Percentiles rank a stretch among this genome's conserved stretches.
phyloP scores from a whole-genome alignment of 1,284 basidiomycete genomes.

The Schizophyllum amplum region DNA sequence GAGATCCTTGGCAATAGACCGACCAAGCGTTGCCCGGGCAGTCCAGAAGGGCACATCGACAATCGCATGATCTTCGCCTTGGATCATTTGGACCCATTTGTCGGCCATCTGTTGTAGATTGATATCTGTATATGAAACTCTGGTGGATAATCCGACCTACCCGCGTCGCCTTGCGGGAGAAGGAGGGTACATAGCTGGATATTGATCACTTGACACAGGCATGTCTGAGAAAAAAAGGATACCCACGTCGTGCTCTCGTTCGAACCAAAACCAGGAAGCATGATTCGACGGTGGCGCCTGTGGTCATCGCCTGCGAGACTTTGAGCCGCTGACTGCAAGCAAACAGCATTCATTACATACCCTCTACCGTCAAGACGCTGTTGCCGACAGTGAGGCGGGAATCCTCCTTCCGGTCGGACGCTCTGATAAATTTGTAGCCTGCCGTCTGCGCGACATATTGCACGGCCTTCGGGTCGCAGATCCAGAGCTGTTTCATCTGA shows the following conservation, averaged over 20 bases:
- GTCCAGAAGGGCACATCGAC: neutral
- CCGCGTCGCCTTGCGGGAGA: slow-evolving; percentile 23
- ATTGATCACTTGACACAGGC: slow-evolving; percentile 20
- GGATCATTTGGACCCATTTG: neutral
- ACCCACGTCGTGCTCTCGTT: slow-evolving; percentile 25
- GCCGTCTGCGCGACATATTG: slow-evolving; percentile 33
- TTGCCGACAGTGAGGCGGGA: slow-evolving; percentile 19
- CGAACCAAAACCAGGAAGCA: slow-evolving; percentile 28
- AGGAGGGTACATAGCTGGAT: slow-evolving; percentile 20
- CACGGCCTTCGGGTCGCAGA: slow-evolving; percentile 34
- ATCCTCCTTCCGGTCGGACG: slow-evolving; percentile 23
- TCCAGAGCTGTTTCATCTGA: slow-evolving; percentile 30
- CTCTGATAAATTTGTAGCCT: slow-evolving; percentile 29
- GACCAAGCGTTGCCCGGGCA: neutral
- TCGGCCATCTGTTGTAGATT: neutral
- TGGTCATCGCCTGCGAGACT: slow-evolving; percentile 22
- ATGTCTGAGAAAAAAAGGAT: slow-evolving; percentile 22
- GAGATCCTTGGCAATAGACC: neutral
- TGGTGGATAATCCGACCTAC: slow-evolving; percentile 11
- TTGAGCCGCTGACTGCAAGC: too few species aligned
- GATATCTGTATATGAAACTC: neutral
- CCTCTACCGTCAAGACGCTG: slow-evolving; percentile 13
- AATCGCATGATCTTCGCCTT: neutral
- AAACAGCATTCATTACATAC: too few species aligned
- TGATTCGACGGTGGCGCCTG: slow-evolving; percentile 27